phyloP scores from a whole-genome alignment of 129 eudicot genomes.

The Solidago caesia region DNA sequence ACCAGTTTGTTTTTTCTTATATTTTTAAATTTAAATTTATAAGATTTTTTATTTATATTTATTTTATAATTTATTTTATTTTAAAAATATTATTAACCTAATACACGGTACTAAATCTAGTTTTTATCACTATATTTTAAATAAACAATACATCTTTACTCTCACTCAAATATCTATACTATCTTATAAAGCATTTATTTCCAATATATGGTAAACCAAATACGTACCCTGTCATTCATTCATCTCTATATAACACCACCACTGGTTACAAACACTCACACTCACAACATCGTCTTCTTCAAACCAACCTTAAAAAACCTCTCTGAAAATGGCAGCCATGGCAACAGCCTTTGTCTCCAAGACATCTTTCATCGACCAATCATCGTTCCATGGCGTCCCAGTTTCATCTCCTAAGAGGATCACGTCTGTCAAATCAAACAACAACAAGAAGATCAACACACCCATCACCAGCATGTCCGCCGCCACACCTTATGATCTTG shows the following conservation, averaged over 20 bases:
- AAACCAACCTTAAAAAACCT: neutral
- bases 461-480: slow-evolving; percentile 50
- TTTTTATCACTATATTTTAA: too few species aligned
- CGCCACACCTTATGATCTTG: slow-evolving; percentile 52
- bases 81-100: too few species aligned
- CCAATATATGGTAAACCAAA: too few species aligned
- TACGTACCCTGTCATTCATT: neutral
- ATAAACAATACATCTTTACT: too few species aligned
- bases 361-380: slow-evolving; percentile 36
- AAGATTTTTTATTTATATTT: too few species aligned
- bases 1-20: too few species aligned
- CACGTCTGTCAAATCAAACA: slow-evolving; percentile 45
- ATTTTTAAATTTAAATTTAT: too few species aligned
- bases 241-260: slow-evolving; percentile 21
- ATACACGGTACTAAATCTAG: too few species aligned
- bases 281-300: neutral
- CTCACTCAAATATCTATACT: too few species aligned
- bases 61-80: too few species aligned
- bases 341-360: slow-evolving; percentile 51
- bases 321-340: slow-evolving; percentile 53
- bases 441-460: slow-evolving; percentile 27
- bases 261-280: slow-evolving; percentile 13
- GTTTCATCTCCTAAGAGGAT: slow-evolving; percentile 31
- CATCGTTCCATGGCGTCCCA: slow-evolving; percentile 58
- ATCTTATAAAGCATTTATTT: too few species aligned